Evolutionary conservation across 306 rosid genomes (phyloP), one percentile per base, ranked within the genome.

Genomic region (Erythrophleum fordii): DNA sequence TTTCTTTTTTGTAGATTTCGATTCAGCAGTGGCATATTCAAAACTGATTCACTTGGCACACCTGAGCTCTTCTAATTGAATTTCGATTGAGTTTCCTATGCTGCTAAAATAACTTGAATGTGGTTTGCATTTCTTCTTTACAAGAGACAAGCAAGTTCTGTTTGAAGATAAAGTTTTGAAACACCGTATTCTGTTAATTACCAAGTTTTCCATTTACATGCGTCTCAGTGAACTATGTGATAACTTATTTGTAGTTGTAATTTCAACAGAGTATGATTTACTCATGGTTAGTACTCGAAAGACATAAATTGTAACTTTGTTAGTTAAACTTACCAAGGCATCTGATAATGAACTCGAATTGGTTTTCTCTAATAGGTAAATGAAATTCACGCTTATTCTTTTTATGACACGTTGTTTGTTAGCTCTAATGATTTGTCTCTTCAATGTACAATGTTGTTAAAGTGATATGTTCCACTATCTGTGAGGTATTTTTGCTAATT

Each of bases 291-390:
- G 35, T 31, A 31, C 35, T 31, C 35, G 35, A 31, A 34, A 5
- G 37, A 1, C 37, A 34, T 2, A 5, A 34, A 34, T 5, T 34
- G 37, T 34, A 34, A 34, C 1, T 34, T 34, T 2, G 3, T 91
- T 70, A 88, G 56, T 68, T 93, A 86, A 65, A 88, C 93, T 37
- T 73, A 74, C 84, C 18, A 86, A 89, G 66, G 84, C 82, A 1
- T 86, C 90, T 62, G 74, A 79, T 60, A 73, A 80, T 23, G 97
- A 89, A 37, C 85, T 89, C 31, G 87, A 89, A 60, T 89, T 92
- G 81, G n/a, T 75, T 79, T 92, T 92, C 85, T 82, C 92, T 23
- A 92, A 92, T 67, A 89, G 95, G 97, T 92, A 87, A 85, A 29
- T 39, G 37, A 48, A 73, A 42, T 65, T 80, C 4, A 29, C 29